Evolutionary conservation across 2,329 filamentous ascomycete species (phyloP).

Genomic region (Fusarium tricinctum): DNA sequence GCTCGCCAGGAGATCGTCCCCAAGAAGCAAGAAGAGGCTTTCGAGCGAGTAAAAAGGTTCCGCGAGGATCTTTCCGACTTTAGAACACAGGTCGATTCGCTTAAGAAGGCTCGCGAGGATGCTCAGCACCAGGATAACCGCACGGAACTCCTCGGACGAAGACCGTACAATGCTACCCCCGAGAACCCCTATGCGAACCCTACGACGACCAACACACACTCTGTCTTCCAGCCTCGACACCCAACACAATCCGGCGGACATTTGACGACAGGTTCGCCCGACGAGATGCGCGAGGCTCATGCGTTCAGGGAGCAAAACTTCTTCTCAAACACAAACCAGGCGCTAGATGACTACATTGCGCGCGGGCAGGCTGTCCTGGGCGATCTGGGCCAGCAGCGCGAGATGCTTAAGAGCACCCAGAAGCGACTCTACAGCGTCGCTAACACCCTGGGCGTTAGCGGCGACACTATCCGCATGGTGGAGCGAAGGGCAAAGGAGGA

Average conservation of each 20-base stretch:
- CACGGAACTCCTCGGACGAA: constrained; percentile 85
- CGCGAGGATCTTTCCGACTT: constrained; percentile 85
- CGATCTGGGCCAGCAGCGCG: constrained; percentile 88
- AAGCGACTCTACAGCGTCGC: constrained; percentile 90
- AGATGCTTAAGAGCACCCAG: constrained; percentile 96
- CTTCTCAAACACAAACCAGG: constrained; percentile 82
- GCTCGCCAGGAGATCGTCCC: constrained; percentile 90
- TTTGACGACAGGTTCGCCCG: constrained; percentile 63
- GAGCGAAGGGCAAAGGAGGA: constrained; percentile 92
- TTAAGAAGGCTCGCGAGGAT: constrained; percentile 85
- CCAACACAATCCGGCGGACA: constrained; percentile 54
- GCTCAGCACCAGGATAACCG: constrained; percentile 75
- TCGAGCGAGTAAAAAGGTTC: constrained; percentile 88
- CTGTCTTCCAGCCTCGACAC: constrained; percentile 59
- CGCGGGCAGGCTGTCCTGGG: constrained; percentile 90
- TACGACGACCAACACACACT: constrained; percentile 53
- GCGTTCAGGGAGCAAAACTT: constrained; percentile 92
- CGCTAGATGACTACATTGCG: constrained; percentile 94
- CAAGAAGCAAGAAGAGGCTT: constrained; percentile 91
- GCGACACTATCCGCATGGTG: constrained; percentile 97
- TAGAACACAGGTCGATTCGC: constrained; percentile 79
- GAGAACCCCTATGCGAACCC: constrained; percentile 91
- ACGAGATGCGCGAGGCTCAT: constrained; percentile 81
- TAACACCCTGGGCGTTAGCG: constrained; percentile 92
- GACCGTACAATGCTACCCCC: constrained; percentile 83